These are phyloP conservation scores for Chalaropsis thielavioides DNA, from an alignment of 2,329 filamentous ascomycete genomes.

Conservation along the genomic window DNA sequence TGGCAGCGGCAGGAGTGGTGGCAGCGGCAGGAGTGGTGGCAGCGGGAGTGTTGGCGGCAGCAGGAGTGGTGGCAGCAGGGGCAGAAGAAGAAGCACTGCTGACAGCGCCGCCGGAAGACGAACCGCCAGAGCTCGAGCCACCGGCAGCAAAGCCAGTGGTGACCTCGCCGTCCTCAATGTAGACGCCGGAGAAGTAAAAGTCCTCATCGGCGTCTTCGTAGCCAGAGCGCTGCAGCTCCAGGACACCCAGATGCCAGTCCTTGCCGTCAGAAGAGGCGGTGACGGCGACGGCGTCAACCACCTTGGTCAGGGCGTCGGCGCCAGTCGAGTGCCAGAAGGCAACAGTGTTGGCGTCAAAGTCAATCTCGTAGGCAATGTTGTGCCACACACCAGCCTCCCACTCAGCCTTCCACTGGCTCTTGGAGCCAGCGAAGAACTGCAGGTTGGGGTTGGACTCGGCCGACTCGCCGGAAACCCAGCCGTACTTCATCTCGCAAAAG, in stretches of 20 bases:
- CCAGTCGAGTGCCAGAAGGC: conserved; percentile 58
- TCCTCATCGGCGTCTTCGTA: conserved; percentile 44
- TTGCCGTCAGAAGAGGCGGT: conserved; percentile 50
- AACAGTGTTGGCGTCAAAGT: conserved; percentile 48
- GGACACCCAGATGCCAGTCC: conserved; percentile 59
- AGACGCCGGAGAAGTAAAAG: conserved; percentile 58
- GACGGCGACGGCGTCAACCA: conserved; percentile 44
- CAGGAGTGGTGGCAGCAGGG: not conserved
- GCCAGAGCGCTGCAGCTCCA: conserved; percentile 46
- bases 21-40: not conserved
- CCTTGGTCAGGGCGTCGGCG: conserved; percentile 39
- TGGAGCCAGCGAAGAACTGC: conserved; percentile 48
- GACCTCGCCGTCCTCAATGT: conserved; percentile 39
- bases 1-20: not conserved
- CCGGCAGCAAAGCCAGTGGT: conserved; percentile 23
- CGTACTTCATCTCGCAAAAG: conserved; percentile 61
- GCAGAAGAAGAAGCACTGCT: not conserved
- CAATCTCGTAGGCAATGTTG: conserved; percentile 58
- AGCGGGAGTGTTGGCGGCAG: not conserved
- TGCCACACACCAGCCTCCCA: conserved; percentile 55
- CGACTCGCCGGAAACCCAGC: conserved; percentile 37
- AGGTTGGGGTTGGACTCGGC: conserved; percentile 38
- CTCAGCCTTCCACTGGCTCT: conserved; percentile 46
- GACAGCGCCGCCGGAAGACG: conserved; percentile 2
- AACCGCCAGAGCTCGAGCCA: not conserved